phyloP scores from a whole-genome alignment of 192 early-diverging fungal species.

The Diversispora epigaea region DNA sequence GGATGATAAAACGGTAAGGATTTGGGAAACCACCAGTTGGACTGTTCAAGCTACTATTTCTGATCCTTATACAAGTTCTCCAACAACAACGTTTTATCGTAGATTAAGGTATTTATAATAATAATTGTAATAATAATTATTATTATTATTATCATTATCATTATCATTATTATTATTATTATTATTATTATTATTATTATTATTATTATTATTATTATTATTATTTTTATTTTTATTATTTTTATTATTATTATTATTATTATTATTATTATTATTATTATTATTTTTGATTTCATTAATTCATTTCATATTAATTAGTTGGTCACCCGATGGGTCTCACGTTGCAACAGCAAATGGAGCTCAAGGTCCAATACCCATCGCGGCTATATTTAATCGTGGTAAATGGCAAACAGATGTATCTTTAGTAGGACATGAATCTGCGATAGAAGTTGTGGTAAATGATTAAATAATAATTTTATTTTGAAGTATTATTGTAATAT shows the following conservation, averaged over 20 bases:
- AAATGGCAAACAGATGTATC: conserved; percentile 77
- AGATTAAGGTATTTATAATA: conserved; percentile 78
- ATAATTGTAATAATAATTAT: too few relatives aligned
- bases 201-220: neutral
- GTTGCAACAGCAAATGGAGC: conserved; percentile 90
- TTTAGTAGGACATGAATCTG: conserved; percentile 84
- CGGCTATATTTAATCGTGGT: conserved; percentile 75
- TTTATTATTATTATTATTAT: neutral
- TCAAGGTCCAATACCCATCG: conserved; percentile 73
- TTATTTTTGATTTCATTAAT: neutral
- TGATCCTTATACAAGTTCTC: conserved; percentile 73
- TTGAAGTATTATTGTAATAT: conserved; percentile 10
- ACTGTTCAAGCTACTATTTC: conserved; percentile 67
- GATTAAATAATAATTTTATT: neutral
- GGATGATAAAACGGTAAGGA: conserved; percentile 84
- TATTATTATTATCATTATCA: neutral
- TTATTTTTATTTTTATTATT: neutral
- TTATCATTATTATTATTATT: too few relatives aligned
- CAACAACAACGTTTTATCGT: conserved; percentile 85
- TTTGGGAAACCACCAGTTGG: conserved; percentile 92
- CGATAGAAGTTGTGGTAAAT: conserved; percentile 82
- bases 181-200: neutral
- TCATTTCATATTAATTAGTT: conserved; percentile 51
- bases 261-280: neutral
- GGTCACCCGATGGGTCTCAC: conserved; percentile 96